Percentiles rank a stretch among this genome's conserved stretches.
These are phyloP conservation scores for Lactarius tabidus DNA, from an alignment of 768 basidiomycete species.

Conservation along the genomic window DNA sequence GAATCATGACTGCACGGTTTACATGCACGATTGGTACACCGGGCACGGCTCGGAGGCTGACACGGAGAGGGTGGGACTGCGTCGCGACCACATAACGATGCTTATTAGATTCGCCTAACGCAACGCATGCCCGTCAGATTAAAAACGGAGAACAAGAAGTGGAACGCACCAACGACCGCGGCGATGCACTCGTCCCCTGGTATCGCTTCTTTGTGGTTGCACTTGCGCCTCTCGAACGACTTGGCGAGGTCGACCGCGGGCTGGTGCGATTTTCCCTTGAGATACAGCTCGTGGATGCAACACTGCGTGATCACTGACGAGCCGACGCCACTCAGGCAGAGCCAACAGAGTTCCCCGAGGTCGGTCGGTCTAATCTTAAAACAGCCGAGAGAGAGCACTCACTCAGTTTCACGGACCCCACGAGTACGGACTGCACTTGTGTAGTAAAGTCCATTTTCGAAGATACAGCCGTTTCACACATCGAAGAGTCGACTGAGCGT, in stretches of 20 bases:
- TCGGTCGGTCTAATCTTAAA: background rate
- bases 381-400: slow-evolving; percentile 35
- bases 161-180: slow-evolving; percentile 68
- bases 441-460: slow-evolving; percentile 74
- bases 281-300: slow-evolving; percentile 90
- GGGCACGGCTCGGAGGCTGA: slow-evolving; percentile 64
- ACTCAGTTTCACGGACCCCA: slow-evolving; percentile 92
- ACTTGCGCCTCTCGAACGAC: slow-evolving; percentile 87
- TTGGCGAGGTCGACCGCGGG: slow-evolving; percentile 85
- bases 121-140: background rate
- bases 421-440: slow-evolving; percentile 71
- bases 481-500: slow-evolving; percentile 73
- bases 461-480: slow-evolving; percentile 64
- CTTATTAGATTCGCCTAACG: slow-evolving; percentile 73
- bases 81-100: slow-evolving; percentile 90
- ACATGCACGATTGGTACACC: slow-evolving; percentile 89
- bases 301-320: slow-evolving; percentile 97
- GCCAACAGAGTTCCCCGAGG: slow-evolving; percentile 2
- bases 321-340: slow-evolving; percentile 40
- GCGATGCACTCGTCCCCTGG: slow-evolving; percentile 78
- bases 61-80: slow-evolving; percentile 71
- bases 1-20: slow-evolving; percentile 87
- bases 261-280: slow-evolving; percentile 71
- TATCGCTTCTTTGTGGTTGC: slow-evolving; percentile 90
- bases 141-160: background rate